phyloP scores from a whole-genome alignment of 1,139 yeast genomes.

The Pichia inconspicua region DNA sequence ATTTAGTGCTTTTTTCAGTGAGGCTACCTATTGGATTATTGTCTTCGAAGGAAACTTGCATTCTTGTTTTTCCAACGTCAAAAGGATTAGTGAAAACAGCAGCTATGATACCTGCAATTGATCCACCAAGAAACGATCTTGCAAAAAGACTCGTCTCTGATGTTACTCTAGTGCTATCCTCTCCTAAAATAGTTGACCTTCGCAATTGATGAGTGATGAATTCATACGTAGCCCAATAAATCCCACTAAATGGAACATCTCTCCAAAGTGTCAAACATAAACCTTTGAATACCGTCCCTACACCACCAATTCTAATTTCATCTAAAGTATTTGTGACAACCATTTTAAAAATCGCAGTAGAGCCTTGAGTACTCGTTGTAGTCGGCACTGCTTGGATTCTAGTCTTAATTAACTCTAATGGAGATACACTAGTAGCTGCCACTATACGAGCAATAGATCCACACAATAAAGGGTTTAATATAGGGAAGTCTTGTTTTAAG shows the following conservation, averaged over 20 bases:
- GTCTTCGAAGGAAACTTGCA: constrained; percentile 52
- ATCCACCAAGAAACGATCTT: constrained; percentile 78
- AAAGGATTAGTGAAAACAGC: constrained; percentile 88
- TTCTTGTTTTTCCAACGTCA: constrained; percentile 93
- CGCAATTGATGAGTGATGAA: constrained; percentile 23
- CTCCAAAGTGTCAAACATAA: constrained; percentile 85
- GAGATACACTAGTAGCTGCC: constrained; percentile 83
- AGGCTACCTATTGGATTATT: constrained; percentile 11
- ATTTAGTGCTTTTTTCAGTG: constrained; percentile 1
- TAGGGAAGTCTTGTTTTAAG: constrained; percentile 32
- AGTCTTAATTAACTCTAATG: constrained; percentile 80
- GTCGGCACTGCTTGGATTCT: constrained; percentile 79
- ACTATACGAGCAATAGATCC: constrained; percentile 79
- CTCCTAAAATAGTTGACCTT: constrained; percentile 11
- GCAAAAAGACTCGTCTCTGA: constrained; percentile 42
- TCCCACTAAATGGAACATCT: constrained; percentile 94
- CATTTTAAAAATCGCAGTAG: constrained; percentile 37
- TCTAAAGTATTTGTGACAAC: constrained; percentile 49
- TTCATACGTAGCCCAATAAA: constrained; percentile 89
- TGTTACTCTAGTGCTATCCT: constrained; percentile 5
- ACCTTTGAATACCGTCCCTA: constrained; percentile 69
- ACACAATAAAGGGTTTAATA: constrained; percentile 70
- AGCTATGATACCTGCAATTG: constrained; percentile 76
- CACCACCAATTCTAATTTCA: constrained; percentile 53
- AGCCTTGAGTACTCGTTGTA: constrained; percentile 18